Conservation (phyloP, 805 yeast genomes). For the Blastobotrys peoriensis region DNA sequence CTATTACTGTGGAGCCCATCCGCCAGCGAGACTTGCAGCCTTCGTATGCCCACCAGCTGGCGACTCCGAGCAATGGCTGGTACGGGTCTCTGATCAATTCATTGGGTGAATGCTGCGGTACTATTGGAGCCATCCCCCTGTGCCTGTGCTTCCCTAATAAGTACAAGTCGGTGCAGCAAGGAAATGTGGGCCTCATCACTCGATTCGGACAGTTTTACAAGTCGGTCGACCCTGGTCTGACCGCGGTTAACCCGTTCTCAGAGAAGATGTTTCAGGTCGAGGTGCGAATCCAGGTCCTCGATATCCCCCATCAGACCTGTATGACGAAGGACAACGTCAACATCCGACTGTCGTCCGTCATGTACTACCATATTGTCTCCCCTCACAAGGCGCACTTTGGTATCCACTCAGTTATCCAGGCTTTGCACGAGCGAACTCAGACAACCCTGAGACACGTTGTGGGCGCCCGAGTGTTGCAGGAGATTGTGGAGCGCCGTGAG, state of each 20-base stretch:
- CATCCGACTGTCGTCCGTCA: constrained; percentile 56
- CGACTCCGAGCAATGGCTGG: constrained; percentile 30
- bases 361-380: constrained; percentile 59
- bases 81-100: constrained; percentile 30
- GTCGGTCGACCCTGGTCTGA: constrained; percentile 64
- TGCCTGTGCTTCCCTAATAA: constrained; percentile 54
- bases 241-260: constrained; percentile 58
- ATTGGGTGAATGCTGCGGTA: constrained; percentile 45
- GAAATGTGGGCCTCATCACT: constrained; percentile 62
- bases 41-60: constrained; percentile 33
- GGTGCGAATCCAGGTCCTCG: constrained; percentile 53
- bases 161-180: constrained; percentile 54
- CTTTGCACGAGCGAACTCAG: constrained; percentile 62
- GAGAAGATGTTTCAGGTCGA: constrained; percentile 48
- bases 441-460: constrained; percentile 68
- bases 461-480: constrained; percentile 61
- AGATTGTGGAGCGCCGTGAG: constrained; percentile 66
- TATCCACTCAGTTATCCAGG: constrained; percentile 46
- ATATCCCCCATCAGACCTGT: constrained; percentile 61
- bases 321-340: constrained; percentile 67
- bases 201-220: constrained; percentile 60
- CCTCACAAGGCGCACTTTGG: constrained; percentile 63
- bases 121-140: constrained; percentile 48
- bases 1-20: constrained; percentile 26
- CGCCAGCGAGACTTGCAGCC: constrained; percentile 24